phyloP scores from a whole-genome alignment of 148 eudicot genomes.

The Nepenthes gracilis region DNA sequence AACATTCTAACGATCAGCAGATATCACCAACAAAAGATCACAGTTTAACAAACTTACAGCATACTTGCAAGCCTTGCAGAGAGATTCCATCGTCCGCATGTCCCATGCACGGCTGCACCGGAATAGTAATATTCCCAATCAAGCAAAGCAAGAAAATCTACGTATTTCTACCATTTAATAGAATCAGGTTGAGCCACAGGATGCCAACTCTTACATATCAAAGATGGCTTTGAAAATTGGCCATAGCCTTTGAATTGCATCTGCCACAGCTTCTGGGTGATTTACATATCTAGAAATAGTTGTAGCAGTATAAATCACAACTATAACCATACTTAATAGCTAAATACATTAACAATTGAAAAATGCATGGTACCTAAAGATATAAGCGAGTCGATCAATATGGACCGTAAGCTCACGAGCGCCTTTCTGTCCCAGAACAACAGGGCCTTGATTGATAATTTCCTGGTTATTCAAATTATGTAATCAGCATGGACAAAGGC shows the following conservation, averaged over 20 bases:
- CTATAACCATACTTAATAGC: slow-evolving; percentile 2
- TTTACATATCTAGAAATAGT: slow-evolving; percentile 58
- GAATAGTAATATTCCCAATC: slow-evolving; percentile 2
- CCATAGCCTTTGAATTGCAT: slow-evolving; percentile 96
- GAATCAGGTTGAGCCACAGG: not conserved
- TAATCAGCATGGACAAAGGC: not conserved
- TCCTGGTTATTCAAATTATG: slow-evolving; percentile 42
- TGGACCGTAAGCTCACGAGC: slow-evolving; percentile 96
- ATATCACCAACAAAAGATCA: not conserved
- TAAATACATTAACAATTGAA: slow-evolving; percentile 1
- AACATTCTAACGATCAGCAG: no score
- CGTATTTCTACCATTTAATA: not conserved
- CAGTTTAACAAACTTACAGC: slow-evolving; percentile 61
- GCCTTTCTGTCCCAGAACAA: slow-evolving; percentile 58
- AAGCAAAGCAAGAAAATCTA: not conserved
- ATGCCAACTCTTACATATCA: slow-evolving; percentile 51
- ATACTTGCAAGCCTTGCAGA: slow-evolving; percentile 97
- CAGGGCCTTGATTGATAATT: slow-evolving; percentile 83
- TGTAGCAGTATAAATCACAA: slow-evolving; percentile 1
- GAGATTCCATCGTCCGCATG: slow-evolving; percentile 96
- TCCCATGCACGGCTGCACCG: slow-evolving; percentile 97
- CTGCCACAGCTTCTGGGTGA: slow-evolving; percentile 98
- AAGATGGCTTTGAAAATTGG: slow-evolving; percentile 90
- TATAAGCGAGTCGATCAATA: slow-evolving; percentile 94
- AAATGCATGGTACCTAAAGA: slow-evolving; percentile 57